Evolutionary conservation across 1,139 yeast species (phyloP).

Genomic region (Yamadazyma blattariae): DNA sequence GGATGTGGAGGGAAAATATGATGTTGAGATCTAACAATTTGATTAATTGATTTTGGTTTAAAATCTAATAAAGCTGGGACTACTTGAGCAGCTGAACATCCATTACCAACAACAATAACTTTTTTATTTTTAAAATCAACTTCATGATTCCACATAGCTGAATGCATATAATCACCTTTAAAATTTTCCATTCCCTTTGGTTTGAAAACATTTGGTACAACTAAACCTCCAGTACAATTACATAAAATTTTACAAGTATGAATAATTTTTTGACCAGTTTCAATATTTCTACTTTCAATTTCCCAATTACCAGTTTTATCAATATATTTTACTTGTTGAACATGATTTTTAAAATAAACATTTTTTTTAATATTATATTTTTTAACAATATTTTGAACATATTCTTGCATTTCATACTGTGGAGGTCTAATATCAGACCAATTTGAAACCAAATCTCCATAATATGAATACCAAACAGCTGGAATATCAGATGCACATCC

Average conservation of each 20-base stretch:
- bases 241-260: constrained; percentile 31
- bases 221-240: constrained; percentile 39
- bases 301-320: constrained; percentile 37
- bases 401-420: constrained; percentile 47
- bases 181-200: constrained; percentile 39
- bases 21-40: constrained; percentile 37
- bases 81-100: constrained; percentile 45
- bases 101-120: constrained; percentile 42
- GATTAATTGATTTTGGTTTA: constrained; percentile 29
- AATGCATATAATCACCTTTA: constrained; percentile 47
- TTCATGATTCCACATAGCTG: constrained; percentile 46
- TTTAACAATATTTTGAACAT: constrained; percentile 37
- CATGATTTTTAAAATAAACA: constrained; percentile 27
- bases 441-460: constrained; percentile 36
- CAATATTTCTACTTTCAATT: constrained; percentile 28
- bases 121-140: constrained; percentile 33
- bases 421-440: constrained; percentile 50
- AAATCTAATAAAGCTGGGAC: constrained; percentile 32
- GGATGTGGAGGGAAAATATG: constrained; percentile 42
- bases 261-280: constrained; percentile 27
- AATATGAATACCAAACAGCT: constrained; percentile 46
- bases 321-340: constrained; percentile 28
- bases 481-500: constrained; percentile 56
- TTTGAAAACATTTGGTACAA: constrained; percentile 28
- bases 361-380: constrained; percentile 31